phyloP scores from a whole-genome alignment of 164 flowering plant genomes.

The Platanus orientalis region DNA sequence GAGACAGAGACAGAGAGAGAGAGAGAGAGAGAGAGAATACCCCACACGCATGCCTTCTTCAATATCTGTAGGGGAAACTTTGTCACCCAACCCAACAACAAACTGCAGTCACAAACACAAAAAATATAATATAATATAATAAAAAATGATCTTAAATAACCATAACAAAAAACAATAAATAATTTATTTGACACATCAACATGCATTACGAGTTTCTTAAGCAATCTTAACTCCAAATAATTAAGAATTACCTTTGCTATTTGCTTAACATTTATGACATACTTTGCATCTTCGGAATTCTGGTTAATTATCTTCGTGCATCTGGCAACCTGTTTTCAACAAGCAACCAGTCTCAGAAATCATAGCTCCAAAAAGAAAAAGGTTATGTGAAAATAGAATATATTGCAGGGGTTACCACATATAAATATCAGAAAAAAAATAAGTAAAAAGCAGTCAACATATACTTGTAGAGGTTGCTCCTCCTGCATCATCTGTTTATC shows the following conservation, averaged over 20 bases:
- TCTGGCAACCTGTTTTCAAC: conserved; percentile 71
- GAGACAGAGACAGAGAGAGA: not conserved
- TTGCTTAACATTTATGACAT: conserved; percentile 97
- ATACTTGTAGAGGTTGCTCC: conserved; percentile 96
- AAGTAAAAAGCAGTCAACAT: not conserved
- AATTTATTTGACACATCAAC: too few species aligned
- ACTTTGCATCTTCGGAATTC: conserved; percentile 93
- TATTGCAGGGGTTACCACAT: not conserved
- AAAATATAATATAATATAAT: too few species aligned
- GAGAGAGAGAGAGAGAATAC: conserved; percentile 35
- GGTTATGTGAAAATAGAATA: too few species aligned
- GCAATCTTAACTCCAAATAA: not conserved
- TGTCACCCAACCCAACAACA: conserved; percentile 98
- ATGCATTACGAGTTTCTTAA: not conserved
- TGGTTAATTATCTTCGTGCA: conserved; percentile 96
- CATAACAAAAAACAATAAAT: too few species aligned
- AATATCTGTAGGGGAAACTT: conserved; percentile 96
- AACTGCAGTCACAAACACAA: conserved; percentile 46
- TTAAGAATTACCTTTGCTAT: conserved; percentile 76
- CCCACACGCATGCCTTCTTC: conserved; percentile 99
- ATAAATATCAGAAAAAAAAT: not conserved
- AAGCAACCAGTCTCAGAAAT: not conserved
- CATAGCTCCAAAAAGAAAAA: not conserved
- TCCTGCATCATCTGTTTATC: conserved; percentile 99
- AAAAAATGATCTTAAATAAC: too few species aligned